Conservation (phyloP, 805 yeast species). For the Blastobotrys mokoenaii region DNA sequence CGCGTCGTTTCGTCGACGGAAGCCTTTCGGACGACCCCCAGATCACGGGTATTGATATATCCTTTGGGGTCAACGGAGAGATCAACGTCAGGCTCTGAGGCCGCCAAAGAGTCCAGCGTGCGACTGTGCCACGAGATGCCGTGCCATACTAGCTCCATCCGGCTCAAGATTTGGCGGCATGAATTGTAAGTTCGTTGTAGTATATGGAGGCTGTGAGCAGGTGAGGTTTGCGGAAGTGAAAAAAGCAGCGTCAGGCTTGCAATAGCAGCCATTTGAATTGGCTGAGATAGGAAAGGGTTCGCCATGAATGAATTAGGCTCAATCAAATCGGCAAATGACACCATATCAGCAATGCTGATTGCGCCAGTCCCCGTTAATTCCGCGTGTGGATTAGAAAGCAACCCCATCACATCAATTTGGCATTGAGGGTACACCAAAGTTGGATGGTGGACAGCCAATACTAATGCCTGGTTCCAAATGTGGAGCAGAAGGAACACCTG, state of each 20-base stretch:
- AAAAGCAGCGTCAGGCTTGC: constrained; percentile 20
- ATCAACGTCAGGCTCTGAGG: constrained; percentile 24
- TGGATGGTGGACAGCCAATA: constrained; percentile 24
- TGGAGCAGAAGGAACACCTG: constrained; percentile 23
- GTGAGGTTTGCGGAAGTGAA: constrained; percentile 14
- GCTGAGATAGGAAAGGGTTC: constrained; percentile 23
- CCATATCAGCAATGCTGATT: constrained; percentile 24
- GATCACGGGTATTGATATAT: constrained; percentile 15
- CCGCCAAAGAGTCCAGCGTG: constrained; percentile 22
- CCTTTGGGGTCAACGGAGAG: constrained; percentile 14
- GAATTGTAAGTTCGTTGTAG: constrained; percentile 19
- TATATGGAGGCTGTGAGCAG: constrained; percentile 11
- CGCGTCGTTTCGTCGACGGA: constrained; percentile 19
- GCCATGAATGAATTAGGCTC: constrained; percentile 21
- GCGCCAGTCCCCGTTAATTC: constrained; percentile 23
- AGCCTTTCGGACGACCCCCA: constrained; percentile 18
- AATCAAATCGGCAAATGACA: constrained; percentile 22
- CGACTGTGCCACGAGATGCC: constrained; percentile 24
- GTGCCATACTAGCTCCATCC: constrained; percentile 19
- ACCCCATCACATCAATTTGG: constrained; percentile 15
- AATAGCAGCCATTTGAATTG: constrained; percentile 22
- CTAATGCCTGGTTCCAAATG: constrained; percentile 24
- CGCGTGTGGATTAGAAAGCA: constrained; percentile 15
- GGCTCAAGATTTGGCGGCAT: constrained; percentile 18
- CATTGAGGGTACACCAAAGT: constrained; percentile 21